Percentiles rank a stretch among this genome's conserved stretches.
These are phyloP conservation scores for Aspergillus carlsbadensis DNA, from an alignment of 495 filamentous ascomycete species.

Conservation along the genomic window DNA sequence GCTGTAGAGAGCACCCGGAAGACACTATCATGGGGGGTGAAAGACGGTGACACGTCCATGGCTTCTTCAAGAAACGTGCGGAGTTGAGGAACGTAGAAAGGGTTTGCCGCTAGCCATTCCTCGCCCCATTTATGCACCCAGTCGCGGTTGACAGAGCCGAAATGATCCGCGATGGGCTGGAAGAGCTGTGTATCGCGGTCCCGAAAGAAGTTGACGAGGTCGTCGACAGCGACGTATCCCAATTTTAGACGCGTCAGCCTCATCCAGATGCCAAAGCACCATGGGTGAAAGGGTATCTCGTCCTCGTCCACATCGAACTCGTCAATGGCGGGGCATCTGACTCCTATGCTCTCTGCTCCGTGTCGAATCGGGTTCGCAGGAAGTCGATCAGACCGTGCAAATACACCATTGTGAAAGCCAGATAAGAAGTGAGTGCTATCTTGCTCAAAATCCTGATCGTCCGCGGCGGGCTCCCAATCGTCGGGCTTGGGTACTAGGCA, in stretches of 20 bases:
- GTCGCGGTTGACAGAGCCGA: background rate
- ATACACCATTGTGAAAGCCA: background rate
- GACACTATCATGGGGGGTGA: background rate
- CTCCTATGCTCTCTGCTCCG: no score
- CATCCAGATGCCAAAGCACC: background rate
- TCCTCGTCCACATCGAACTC: background rate
- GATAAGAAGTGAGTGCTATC: background rate
- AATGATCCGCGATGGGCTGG: no score
- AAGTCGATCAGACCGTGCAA: background rate
- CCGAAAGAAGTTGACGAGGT: no score
- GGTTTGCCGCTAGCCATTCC: background rate
- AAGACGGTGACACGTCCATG: background rate
- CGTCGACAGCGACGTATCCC: background rate
- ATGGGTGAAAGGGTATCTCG: background rate
- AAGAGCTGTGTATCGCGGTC: no score
- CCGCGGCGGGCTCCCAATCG: background rate
- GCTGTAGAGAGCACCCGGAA: background rate
- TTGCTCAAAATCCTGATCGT: background rate
- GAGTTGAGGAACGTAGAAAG: background rate
- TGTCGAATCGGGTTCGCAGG: background rate
- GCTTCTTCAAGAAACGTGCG: background rate
- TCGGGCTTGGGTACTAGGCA: background rate
- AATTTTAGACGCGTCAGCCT: background rate
- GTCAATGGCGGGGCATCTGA: no score
- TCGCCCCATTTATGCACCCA: background rate